Evolutionary conservation across 108 stramenopile genomes (phyloP).

Genomic region (Ochromonas danica): DNA sequence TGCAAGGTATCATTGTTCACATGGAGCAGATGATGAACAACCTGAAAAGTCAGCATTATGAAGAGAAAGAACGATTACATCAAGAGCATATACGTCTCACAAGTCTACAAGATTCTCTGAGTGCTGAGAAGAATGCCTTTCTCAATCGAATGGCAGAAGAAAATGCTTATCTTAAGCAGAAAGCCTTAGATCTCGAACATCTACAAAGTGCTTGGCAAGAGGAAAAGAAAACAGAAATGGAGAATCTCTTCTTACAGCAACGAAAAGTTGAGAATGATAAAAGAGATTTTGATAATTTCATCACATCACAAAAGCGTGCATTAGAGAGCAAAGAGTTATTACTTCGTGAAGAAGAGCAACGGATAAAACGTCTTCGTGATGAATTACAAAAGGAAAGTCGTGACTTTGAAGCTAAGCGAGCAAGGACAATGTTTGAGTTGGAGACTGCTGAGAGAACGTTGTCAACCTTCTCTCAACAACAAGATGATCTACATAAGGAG

Average conservation of each 20-base stretch:
- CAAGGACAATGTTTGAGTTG: background rate
- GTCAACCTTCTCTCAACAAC: background rate
- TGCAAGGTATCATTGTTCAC: slow-evolving; percentile 24
- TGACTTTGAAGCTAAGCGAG: background rate
- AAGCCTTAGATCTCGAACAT: background rate
- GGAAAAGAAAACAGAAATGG: background rate
- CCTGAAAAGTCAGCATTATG: background rate
- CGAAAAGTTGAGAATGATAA: slow-evolving; percentile 5
- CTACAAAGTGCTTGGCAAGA: background rate
- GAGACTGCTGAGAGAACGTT: background rate
- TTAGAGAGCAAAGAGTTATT: background rate
- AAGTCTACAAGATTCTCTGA: background rate
- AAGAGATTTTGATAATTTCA: background rate
- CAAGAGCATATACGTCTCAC: slow-evolving; percentile 1
- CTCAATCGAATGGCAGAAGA: background rate
- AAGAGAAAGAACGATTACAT: background rate
- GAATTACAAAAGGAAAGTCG: background rate
- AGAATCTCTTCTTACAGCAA: background rate
- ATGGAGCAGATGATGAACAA: slow-evolving; percentile 11
- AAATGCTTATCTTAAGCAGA: background rate
- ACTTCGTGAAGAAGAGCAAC: slow-evolving; percentile 3
- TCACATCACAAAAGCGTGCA: background rate
- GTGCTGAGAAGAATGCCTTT: background rate
- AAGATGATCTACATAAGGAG: background rate
- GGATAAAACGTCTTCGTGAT: background rate